phyloP scores from a whole-genome alignment of 805 yeast genomes.

The Saccharomyces eubayanus region DNA sequence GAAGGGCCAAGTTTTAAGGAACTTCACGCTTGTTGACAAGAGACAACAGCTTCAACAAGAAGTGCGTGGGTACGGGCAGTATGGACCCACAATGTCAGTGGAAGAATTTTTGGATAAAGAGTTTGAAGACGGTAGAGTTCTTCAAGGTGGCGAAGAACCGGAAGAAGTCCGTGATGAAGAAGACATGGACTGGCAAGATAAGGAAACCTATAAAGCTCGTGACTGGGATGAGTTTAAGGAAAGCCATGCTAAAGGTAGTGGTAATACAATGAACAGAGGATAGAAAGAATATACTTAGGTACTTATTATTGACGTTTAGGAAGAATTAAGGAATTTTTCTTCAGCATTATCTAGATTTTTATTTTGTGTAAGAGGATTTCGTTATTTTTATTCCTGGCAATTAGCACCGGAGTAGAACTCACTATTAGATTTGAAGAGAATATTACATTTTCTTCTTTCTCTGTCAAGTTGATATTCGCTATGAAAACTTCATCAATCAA shows the following conservation, averaged over 20 bases:
- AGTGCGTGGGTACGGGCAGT: slow-evolving; percentile 89
- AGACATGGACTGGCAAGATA: slow-evolving; percentile 49
- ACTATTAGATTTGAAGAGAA: not conserved
- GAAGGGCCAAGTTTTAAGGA: slow-evolving; percentile 72
- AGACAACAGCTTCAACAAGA: slow-evolving; percentile 49
- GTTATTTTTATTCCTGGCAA: not conserved
- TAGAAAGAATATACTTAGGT: not conserved
- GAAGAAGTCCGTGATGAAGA: slow-evolving; percentile 49
- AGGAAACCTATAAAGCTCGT: slow-evolving; percentile 65
- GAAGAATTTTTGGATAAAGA: slow-evolving; percentile 89
- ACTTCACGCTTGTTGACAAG: slow-evolving; percentile 65
- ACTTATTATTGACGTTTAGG: not conserved
- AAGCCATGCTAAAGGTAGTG: slow-evolving; percentile 77
- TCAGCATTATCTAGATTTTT: not conserved
- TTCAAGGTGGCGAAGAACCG: slow-evolving; percentile 36
- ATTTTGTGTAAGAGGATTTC: not conserved
- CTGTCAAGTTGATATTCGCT: not conserved
- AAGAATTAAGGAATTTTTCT: too few relatives aligned
- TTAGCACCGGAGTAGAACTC: not conserved
- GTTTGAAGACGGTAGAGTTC: slow-evolving; percentile 74
- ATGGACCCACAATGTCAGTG: slow-evolving; percentile 85
- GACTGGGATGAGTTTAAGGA: slow-evolving; percentile 94
- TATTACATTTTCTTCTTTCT: not conserved
- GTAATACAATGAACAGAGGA: slow-evolving; percentile 72
- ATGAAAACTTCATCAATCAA: not conserved